Evolutionary conservation across 164 flowering plant genomes (phyloP).

Genomic region (Nymphaea thermarum): DNA sequence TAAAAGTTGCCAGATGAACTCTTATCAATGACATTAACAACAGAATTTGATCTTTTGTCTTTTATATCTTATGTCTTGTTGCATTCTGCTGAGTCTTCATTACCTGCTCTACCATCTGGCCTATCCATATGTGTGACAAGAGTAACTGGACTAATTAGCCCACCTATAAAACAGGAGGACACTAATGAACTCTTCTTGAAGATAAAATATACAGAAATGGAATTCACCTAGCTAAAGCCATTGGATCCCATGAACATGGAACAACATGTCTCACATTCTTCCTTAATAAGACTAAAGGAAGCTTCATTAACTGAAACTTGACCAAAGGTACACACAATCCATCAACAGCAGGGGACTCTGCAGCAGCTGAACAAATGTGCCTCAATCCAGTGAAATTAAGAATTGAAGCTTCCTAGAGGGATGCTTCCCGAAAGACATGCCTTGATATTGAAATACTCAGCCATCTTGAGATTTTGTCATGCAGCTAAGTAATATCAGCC

Average conservation of each 20-base stretch:
- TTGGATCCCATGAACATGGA: constrained; percentile 68
- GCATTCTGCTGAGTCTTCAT: no score
- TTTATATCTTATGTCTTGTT: no score
- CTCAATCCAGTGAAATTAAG: constrained; percentile 61
- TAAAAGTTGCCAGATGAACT: no score
- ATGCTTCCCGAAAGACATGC: constrained; percentile 35
- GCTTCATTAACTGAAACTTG: constrained; percentile 42
- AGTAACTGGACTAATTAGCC: no score
- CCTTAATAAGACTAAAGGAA: constrained; percentile 23
- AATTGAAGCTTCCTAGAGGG: constrained; percentile 68
- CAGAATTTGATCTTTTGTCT: no score
- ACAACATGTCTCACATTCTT: constrained; percentile 51
- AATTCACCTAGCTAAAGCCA: constrained; percentile 54
- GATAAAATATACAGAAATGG: neutral
- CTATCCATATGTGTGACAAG: no score
- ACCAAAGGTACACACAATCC: constrained; percentile 52
- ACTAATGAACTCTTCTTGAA: neutral
- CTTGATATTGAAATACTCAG: constrained; percentile 52
- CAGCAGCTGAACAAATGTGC: constrained; percentile 45
- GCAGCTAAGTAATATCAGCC: no score
- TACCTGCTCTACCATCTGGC: no score
- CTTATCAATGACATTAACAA: no score
- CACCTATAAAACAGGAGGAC: no score
- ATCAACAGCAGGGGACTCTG: constrained; percentile 61
- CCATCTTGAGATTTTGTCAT: constrained; percentile 45